phyloP scores from a whole-genome alignment of 345 rosid genomes.

The Eucalyptus erythrocorys region DNA sequence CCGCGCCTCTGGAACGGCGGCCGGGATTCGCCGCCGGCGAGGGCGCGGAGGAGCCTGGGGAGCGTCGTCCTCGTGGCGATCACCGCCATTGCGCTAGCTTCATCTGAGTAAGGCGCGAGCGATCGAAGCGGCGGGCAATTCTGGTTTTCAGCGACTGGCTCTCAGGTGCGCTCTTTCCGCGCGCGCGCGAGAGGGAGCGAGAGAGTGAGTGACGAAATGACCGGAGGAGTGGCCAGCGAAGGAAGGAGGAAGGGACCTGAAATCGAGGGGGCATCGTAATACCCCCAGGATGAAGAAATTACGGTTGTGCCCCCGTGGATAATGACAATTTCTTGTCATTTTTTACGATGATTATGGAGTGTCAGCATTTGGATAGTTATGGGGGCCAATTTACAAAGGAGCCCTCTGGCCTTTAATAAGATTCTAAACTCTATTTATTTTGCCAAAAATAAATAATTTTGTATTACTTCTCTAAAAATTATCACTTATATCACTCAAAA shows the following conservation, averaged over 20 bases:
- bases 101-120: background rate
- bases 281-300: background rate
- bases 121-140: background rate
- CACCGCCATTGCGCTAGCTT: background rate
- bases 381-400: background rate
- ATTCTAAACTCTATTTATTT: too few species aligned
- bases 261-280: background rate
- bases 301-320: background rate
- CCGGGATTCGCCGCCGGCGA: background rate
- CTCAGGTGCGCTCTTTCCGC: background rate
- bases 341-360: background rate
- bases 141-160: background rate
- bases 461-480: too few species aligned
- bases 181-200: background rate
- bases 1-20: background rate
- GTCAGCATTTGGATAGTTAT: background rate
- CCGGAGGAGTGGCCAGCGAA: background rate
- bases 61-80: background rate
- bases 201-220: background rate
- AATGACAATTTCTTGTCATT: background rate
- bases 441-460: too few species aligned
- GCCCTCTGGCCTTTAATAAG: background rate
- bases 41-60: background rate
- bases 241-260: background rate
- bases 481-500: too few species aligned